Conservation (phyloP, 352 stramenopile genomes). For the Phytopythium kandeliae region DNA sequence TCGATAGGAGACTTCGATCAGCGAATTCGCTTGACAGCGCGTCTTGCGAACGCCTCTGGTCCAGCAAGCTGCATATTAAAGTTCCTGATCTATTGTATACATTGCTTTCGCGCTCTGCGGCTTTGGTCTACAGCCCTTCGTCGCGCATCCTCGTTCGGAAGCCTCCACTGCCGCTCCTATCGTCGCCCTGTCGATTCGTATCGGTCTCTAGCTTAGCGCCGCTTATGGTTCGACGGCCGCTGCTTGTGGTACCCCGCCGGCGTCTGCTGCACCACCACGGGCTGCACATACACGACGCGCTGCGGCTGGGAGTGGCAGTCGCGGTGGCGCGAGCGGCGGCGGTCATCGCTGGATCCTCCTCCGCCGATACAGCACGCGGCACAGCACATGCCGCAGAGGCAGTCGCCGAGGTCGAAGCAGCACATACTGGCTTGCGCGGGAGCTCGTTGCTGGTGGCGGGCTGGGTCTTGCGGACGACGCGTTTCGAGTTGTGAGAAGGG, state of each 20-base stretch:
- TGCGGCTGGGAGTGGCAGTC: conserved; percentile 10
- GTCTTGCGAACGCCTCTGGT: no score
- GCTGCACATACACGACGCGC: conserved; percentile 30
- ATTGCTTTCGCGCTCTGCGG: background rate
- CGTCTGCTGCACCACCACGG: conserved; percentile 21
- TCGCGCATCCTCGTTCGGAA: background rate
- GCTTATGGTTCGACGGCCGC: background rate
- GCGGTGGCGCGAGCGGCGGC: conserved; percentile 8
- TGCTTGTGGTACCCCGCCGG: conserved; percentile 8
- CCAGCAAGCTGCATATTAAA: no score
- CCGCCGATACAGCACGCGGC: conserved; percentile 21
- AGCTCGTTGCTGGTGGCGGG: background rate
- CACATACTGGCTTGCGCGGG: background rate
- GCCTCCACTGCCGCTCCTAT: background rate
- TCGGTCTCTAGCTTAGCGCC: no score
- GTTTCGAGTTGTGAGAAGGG: conserved; percentile 4
- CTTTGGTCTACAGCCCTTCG: background rate
- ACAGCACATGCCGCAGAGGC: conserved; percentile 23
- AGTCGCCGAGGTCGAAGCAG: conserved; percentile 18
- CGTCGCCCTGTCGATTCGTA: no score
- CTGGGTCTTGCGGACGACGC: background rate
- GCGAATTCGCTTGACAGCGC: background rate
- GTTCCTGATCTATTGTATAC: background rate
- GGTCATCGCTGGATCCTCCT: conserved; percentile 7
- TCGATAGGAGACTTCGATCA: background rate